Percentiles rank a stretch among this genome's conserved stretches.
Evolutionary conservation across 257 asterid species (phyloP).

Genomic region (Ocimum tenuiflorum): DNA sequence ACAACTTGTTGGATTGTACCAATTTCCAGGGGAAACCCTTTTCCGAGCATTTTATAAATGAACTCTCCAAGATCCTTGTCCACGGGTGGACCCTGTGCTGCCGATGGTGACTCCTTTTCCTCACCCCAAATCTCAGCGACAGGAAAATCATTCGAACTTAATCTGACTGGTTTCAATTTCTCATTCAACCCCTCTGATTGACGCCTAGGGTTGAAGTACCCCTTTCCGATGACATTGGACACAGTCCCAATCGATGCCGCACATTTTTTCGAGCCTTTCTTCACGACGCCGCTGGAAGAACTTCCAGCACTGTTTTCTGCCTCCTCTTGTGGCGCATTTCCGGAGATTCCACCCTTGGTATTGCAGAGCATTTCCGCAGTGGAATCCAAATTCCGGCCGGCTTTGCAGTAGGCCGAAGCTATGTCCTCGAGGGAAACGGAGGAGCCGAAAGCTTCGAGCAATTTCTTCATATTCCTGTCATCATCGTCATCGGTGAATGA

Average conservation of each 20-base stretch:
- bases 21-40: constrained; percentile 59
- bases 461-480: constrained; percentile 36
- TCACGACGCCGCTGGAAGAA: constrained; percentile 26
- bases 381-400: constrained; percentile 36
- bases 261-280: constrained; percentile 29
- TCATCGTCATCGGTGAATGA: constrained; percentile 37
- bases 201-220: constrained; percentile 36
- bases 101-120: constrained; percentile 24
- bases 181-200: constrained; percentile 27
- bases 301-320: constrained; percentile 10
- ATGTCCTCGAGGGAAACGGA: constrained; percentile 61
- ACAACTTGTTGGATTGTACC: constrained; percentile 50
- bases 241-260: constrained; percentile 66
- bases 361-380: constrained; percentile 40
- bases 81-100: constrained; percentile 33
- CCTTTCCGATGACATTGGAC: constrained; percentile 55
- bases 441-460: constrained; percentile 66
- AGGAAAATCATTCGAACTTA: constrained; percentile 47
- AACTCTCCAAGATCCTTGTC: constrained; percentile 44
- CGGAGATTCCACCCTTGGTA: constrained; percentile 22
- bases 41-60: constrained; percentile 66
- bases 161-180: constrained; percentile 45
- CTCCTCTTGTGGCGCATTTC: constrained; percentile 26
- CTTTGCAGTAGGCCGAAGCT: constrained; percentile 59
- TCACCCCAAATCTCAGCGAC: constrained; percentile 53